These are phyloP conservation scores for Murraya koenigii DNA, from an alignment of 345 rosid genomes.

Conservation along the genomic window DNA sequence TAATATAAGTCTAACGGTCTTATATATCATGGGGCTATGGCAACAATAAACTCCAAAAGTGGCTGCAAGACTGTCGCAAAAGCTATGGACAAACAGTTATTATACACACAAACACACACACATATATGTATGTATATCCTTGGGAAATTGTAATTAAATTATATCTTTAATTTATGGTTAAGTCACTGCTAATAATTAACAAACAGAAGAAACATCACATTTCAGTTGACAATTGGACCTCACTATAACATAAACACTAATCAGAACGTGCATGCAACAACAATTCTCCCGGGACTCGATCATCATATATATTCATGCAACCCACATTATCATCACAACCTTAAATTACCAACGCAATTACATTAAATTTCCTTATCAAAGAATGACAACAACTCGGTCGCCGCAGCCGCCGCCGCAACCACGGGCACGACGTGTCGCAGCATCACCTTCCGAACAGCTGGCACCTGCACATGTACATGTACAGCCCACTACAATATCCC, in stretches of 20 bases:
- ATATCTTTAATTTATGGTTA: background rate
- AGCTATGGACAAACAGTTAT: too few relatives aligned
- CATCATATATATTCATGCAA: background rate
- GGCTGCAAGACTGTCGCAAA: too few relatives aligned
- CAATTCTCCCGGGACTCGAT: background rate
- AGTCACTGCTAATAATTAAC: background rate
- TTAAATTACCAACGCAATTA: background rate
- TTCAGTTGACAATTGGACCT: background rate
- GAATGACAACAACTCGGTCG: constrained; percentile 3
- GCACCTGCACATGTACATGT: background rate
- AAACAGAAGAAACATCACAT: background rate
- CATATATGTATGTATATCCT: too few relatives aligned
- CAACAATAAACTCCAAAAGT: too few relatives aligned
- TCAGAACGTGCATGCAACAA: constrained; percentile 14
- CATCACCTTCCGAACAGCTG: background rate
- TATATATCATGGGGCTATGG: too few relatives aligned
- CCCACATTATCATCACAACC: background rate
- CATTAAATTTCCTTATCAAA: background rate
- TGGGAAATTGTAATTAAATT: too few relatives aligned
- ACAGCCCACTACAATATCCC: background rate
- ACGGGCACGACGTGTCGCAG: background rate
- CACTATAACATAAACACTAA: background rate
- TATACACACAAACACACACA: too few relatives aligned
- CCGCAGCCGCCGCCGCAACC: background rate
- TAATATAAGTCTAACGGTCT: too few relatives aligned